Evolutionary conservation across 352 stramenopile genomes (phyloP).

Genomic region (Phytophthora lateralis): DNA sequence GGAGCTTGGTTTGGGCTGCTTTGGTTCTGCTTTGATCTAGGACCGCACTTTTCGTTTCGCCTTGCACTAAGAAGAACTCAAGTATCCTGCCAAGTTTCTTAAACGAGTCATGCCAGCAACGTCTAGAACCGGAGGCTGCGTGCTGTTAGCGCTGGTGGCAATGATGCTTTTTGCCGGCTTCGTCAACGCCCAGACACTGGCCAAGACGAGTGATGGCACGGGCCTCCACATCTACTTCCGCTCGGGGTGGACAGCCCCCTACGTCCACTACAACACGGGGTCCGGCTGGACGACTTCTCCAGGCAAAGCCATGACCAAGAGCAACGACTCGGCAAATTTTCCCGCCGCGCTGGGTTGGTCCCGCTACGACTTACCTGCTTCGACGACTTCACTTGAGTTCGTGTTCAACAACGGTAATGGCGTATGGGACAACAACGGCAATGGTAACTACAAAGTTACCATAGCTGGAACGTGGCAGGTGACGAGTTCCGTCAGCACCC

Average conservation of each 20-base stretch:
- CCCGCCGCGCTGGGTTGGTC: conserved; percentile 32
- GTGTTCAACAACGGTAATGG: conserved; percentile 35
- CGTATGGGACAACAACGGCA: conserved; percentile 35
- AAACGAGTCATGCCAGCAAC: conserved; percentile 9
- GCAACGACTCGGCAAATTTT: conserved; percentile 29
- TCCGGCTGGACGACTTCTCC: conserved; percentile 42
- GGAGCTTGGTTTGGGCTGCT: not conserved
- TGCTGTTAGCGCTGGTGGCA: conserved; percentile 7
- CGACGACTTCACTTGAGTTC: conserved; percentile 28
- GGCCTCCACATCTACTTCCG: conserved; percentile 57
- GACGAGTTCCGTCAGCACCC: conserved; percentile 25
- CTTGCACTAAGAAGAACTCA: conserved; percentile 9
- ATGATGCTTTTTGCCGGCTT: conserved; percentile 13
- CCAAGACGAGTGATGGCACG: conserved; percentile 40
- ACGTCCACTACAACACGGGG: conserved; percentile 60
- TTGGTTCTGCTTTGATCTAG: not conserved
- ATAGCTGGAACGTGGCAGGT: conserved; percentile 33
- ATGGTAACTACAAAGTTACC: conserved; percentile 34
- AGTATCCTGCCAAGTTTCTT: not conserved
- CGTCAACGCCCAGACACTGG: conserved; percentile 40
- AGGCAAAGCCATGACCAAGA: conserved; percentile 32
- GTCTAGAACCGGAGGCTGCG: conserved; percentile 2
- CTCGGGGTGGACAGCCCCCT: conserved; percentile 45
- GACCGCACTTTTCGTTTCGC: conserved; percentile 32
- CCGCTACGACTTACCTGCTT: conserved; percentile 25